Base-by-base conservation (phyloP, 1,284 basidiomycete genomes). In the Trichosporon sp. region DNA sequence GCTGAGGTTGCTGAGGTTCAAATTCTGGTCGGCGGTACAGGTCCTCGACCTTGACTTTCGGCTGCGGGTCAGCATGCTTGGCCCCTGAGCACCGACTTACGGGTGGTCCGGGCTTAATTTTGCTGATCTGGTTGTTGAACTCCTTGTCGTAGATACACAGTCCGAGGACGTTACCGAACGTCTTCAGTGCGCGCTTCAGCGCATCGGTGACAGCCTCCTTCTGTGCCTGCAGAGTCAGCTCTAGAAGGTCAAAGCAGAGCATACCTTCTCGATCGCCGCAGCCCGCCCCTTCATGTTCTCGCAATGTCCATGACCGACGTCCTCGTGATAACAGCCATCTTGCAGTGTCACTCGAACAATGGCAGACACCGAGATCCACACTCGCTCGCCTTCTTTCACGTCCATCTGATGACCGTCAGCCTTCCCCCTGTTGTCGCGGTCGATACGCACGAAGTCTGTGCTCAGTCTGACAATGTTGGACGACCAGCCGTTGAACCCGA, bases 401-500 rank as follows among this genome's bases (percentile, higher is more conserved):
- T 95, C 92, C 64, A 77, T 59, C 77, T 79, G 63, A 11, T 8
- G 9, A 16, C 16, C 0, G 62, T 70, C 27, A 73, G 68, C 29
- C 62, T 4, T 19, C 31, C 27, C 7, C 13, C 11, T 44, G 46
- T 11, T 3, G 29, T 2, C 14, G 1, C 4, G 31, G 49, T n/a
- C 25, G 14, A 29, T 2, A 70, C 82, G 66, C 59, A 85, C 84
- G 73, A 81, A 86, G 71, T 86, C 85, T 4, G 89, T 90, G 16
- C 87, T 87, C 46, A 97, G 80, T 58, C 81, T 89, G 62, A 91
- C 86, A 58, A 98, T 85, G 61, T 83, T 90, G 2, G 93, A 92
- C 60, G 89, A 92, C 95, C 95, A 99, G 10, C 96, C 96, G 69
- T 98, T 95, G 83, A 94, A 97, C 1, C 95, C 95, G 81, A 99